Percentiles rank a stretch among this genome's conserved stretches.
phyloP scores from a whole-genome alignment of 179 eudicot species.

The Dionaea muscipula region DNA sequence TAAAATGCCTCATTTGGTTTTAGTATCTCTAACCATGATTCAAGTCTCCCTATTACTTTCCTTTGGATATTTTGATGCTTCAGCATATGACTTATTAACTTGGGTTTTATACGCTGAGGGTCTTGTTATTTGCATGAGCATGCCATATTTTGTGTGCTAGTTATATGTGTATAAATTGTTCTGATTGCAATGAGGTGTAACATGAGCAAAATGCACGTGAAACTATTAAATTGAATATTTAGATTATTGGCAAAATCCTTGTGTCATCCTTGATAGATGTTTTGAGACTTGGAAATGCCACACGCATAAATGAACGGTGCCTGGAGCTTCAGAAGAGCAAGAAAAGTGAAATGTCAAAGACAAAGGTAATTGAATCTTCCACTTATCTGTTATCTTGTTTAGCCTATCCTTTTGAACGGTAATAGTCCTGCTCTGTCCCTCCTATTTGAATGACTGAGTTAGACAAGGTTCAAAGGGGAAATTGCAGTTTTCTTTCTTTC shows the following conservation, averaged over 20 bases:
- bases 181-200: not conserved
- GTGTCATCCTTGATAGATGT: conserved; percentile 40
- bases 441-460: too few species aligned
- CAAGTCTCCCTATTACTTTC: too few species aligned
- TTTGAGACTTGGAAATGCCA: conserved; percentile 51
- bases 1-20: conserved; percentile 8
- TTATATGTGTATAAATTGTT: not conserved
- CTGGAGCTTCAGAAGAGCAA: conserved; percentile 85
- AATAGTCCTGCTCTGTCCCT: not conserved
- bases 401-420: not conserved
- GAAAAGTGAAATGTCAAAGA: conserved; percentile 48
- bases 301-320: conserved; percentile 70
- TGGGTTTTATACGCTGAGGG: too few species aligned
- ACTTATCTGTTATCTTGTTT: not conserved
- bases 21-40: too few species aligned
- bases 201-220: not conserved
- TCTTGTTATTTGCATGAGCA: too few species aligned
- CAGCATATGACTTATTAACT: too few species aligned
- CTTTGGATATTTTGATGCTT: too few species aligned
- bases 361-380: conserved; percentile 37
- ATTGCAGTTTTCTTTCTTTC: not conserved
- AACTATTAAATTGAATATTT: not conserved
- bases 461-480: too few species aligned
- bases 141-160: too few species aligned
- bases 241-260: not conserved